Evolutionary conservation across 257 asterid species (phyloP).

Genomic region (Fraxinus excelsior): DNA sequence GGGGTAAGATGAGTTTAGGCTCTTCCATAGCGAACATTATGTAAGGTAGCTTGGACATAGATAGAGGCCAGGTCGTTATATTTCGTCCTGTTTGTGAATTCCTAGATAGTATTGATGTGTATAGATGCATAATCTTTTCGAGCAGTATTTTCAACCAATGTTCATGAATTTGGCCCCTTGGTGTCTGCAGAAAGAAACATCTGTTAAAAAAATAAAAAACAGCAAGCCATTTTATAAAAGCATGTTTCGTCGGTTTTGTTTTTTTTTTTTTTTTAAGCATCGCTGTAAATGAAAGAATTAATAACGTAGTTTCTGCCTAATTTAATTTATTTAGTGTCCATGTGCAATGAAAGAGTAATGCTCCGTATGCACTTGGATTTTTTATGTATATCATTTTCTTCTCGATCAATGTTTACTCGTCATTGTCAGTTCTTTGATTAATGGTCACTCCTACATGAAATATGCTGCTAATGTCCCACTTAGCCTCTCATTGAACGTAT

Average conservation of each 20-base stretch:
- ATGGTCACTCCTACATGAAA: not conserved
- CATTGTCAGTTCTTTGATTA: not conserved
- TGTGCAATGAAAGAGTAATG: not conserved
- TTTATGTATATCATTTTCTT: too few relatives aligned
- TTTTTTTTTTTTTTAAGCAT: not conserved
- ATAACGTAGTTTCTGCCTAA: not conserved
- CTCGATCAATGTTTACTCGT: not conserved
- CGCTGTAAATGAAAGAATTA: not conserved
- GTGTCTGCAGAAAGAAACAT: not conserved
- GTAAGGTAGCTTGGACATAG: too few relatives aligned
- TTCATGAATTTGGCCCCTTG: not conserved
- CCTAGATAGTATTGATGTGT: not conserved
- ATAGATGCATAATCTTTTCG: not conserved
- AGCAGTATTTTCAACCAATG: not conserved
- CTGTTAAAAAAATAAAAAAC: too few relatives aligned
- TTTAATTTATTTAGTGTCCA: not conserved
- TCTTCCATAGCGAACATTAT: too few relatives aligned
- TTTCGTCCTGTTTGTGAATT: not conserved
- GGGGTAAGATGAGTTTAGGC: too few relatives aligned
- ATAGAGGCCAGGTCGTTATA: too few relatives aligned
- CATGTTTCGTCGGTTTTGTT: not conserved
- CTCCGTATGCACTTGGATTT: not conserved
- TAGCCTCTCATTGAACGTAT: not conserved
- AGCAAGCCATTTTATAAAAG: not conserved
- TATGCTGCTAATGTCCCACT: not conserved